These are phyloP conservation scores for Hortiboletus flavorubellus DNA, from an alignment of 768 basidiomycete species.

Conservation along the genomic window DNA sequence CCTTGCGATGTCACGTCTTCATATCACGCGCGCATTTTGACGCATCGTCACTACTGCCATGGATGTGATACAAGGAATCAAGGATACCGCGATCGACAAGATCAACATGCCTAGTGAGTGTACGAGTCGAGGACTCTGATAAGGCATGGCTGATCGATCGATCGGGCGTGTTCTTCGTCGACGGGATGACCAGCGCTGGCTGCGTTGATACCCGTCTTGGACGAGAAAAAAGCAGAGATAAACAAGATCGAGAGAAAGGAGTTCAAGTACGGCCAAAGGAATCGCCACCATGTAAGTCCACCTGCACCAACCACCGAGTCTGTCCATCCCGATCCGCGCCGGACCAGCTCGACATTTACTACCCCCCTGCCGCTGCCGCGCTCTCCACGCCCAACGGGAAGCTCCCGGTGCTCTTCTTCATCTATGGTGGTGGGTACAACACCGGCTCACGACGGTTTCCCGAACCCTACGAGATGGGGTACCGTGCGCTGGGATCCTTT, in stretches of 20 bases:
- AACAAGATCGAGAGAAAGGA: slow-evolving; percentile 46
- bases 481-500: slow-evolving; percentile 57
- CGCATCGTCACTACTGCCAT: slow-evolving; percentile 20
- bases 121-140: background rate
- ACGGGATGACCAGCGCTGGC: slow-evolving; percentile 36
- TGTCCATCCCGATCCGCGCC: background rate
- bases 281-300: slow-evolving; percentile 38
- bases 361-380: slow-evolving; percentile 38
- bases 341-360: slow-evolving; percentile 63
- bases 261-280: slow-evolving; percentile 49
- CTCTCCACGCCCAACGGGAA: slow-evolving; percentile 23
- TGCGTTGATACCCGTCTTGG: slow-evolving; percentile 49
- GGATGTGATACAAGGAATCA: slow-evolving; percentile 35
- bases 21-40: background rate
- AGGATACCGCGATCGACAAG: slow-evolving; percentile 29
- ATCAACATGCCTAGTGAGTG: slow-evolving; percentile 36
- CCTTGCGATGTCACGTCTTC: background rate
- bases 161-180: background rate
- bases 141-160: slow-evolving; percentile 1
- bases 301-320: background rate
- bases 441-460: slow-evolving; percentile 47
- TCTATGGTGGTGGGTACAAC: slow-evolving; percentile 66
- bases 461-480: slow-evolving; percentile 47
- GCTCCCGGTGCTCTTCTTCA: slow-evolving; percentile 55
- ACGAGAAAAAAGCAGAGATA: slow-evolving; percentile 46